Percentiles rank a stretch among this genome's conserved stretches.
Conservation (phyloP, 2,329 filamentous ascomycete species). For the Claviceps spartinae region DNA sequence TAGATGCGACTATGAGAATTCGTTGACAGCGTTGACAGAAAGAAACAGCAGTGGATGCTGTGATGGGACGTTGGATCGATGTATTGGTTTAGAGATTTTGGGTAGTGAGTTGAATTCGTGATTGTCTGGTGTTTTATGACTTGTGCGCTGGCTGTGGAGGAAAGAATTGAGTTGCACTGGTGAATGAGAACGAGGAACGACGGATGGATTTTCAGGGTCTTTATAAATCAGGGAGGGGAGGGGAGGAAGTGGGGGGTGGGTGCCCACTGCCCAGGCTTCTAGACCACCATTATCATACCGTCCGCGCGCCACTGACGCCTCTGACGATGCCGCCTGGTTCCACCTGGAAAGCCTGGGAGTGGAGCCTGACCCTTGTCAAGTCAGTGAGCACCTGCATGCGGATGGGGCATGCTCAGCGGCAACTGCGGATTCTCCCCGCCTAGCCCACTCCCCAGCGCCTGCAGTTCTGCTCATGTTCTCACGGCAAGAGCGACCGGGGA, state of each 20-base stretch:
- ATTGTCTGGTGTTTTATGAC: neutral
- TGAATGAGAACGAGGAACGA: neutral
- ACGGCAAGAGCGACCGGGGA: neutral
- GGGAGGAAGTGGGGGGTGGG: no score
- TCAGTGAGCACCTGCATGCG: neutral
- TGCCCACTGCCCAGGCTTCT: no score
- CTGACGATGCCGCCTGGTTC: neutral
- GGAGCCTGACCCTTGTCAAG: neutral
- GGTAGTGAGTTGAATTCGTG: neutral
- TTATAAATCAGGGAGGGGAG: constrained; percentile 8
- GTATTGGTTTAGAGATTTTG: neutral
- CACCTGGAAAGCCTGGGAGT: neutral
- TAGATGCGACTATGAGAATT: neutral
- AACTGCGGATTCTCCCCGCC: neutral
- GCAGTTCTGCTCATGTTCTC: neutral
- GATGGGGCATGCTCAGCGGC: neutral
- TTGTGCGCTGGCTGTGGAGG: neutral
- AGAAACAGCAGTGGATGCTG: no score
- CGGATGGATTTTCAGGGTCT: constrained; percentile 10
- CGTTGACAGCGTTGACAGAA: no score
- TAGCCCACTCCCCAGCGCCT: neutral
- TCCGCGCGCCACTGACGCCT: neutral
- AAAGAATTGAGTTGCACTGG: neutral
- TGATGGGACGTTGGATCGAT: no score
- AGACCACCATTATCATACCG: no score